A percentile compares a stretch with the other conserved stretches of the same genome.
These are phyloP conservation scores for Ceratonia siliqua DNA, from an alignment of 306 rosid species.

Conservation along the genomic window DNA sequence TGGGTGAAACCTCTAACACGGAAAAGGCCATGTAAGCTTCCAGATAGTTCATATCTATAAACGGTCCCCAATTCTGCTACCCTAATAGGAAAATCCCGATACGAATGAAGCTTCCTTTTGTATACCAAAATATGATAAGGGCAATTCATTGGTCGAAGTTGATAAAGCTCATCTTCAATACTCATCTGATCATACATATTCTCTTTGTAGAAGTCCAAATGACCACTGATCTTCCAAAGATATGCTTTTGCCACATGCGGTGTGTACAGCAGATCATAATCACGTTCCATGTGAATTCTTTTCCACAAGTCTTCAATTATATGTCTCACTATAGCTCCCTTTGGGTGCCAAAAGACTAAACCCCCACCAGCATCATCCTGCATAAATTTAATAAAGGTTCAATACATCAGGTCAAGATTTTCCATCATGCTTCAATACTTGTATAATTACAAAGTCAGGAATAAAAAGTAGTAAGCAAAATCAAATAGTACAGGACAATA, in stretches of 20 bases:
- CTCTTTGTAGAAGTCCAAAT: slow-evolving; percentile 87
- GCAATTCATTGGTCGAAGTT: slow-evolving; percentile 98
- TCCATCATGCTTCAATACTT: slow-evolving; percentile 28
- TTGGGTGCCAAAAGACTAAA: slow-evolving; percentile 98
- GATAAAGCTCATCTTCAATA: slow-evolving; percentile 88
- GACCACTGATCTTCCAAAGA: slow-evolving; percentile 99
- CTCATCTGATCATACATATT: slow-evolving; percentile 95
- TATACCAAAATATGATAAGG: slow-evolving; percentile 91
- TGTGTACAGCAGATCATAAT: slow-evolving; percentile 86
- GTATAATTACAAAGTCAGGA: slow-evolving; percentile 22
- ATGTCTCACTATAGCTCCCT: slow-evolving; percentile 91
- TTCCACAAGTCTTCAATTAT: slow-evolving; percentile 93
- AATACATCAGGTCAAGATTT: slow-evolving; percentile 29
- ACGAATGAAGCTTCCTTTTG: slow-evolving; percentile 89
- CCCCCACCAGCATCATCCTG: slow-evolving; percentile 99
- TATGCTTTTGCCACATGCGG: slow-evolving; percentile 98
- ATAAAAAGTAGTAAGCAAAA: slow-evolving; percentile 17
- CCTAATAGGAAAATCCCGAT: slow-evolving; percentile 84
- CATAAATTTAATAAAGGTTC: slow-evolving; percentile 36
- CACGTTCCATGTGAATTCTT: slow-evolving; percentile 69
- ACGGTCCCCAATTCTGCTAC: slow-evolving; percentile 97
- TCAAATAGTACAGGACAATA: slow-evolving; percentile 12
- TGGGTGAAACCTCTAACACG: slow-evolving; percentile 98
- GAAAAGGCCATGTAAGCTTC: slow-evolving; percentile 96
- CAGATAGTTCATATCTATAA: slow-evolving; percentile 93